These are phyloP conservation scores for Tricholomella constricta DNA, from an alignment of 768 basidiomycete species.

Conservation along the genomic window DNA sequence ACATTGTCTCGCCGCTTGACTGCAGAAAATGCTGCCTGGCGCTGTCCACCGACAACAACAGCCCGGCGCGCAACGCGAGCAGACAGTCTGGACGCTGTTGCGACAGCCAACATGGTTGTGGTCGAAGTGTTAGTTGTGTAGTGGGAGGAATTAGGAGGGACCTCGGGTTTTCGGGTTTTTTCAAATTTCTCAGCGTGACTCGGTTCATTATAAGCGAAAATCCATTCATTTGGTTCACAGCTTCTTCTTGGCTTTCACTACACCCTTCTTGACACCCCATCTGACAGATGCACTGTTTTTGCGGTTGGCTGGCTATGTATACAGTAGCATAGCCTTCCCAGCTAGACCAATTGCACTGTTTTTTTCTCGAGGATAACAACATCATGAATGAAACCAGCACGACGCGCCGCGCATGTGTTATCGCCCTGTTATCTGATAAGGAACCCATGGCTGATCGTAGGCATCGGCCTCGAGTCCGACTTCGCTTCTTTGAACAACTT, in stretches of 20 bases:
- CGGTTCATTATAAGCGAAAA: slow-evolving; percentile 9
- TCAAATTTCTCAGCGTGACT: slow-evolving; percentile 25
- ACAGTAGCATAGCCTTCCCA: slow-evolving; percentile 1
- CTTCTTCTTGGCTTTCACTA: slow-evolving; percentile 16
- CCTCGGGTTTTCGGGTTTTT: slow-evolving; percentile 18
- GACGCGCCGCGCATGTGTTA: too few relatives aligned
- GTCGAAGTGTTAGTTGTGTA: slow-evolving; percentile 13
- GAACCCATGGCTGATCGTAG: too few relatives aligned
- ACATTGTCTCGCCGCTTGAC: slow-evolving; percentile 38
- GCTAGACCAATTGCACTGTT: slow-evolving; percentile 7
- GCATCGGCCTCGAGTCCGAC: too few relatives aligned
- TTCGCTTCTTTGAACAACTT: too few relatives aligned
- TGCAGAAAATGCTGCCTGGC: slow-evolving; percentile 44
- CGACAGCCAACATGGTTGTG: slow-evolving; percentile 36
- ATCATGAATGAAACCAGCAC: too few relatives aligned
- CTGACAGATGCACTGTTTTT: slow-evolving; percentile 35
- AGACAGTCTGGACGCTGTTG: slow-evolving; percentile 36
- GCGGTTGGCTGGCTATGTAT: slow-evolving; percentile 30
- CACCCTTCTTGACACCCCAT: slow-evolving; percentile 16
- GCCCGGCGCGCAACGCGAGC: slow-evolving; percentile 45
- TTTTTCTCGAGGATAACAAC: too few relatives aligned
- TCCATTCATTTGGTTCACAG: slow-evolving; percentile 9
- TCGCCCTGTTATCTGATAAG: too few relatives aligned
- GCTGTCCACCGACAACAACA: slow-evolving; percentile 49
- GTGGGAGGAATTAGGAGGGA: slow-evolving; percentile 15